Percentiles rank a stretch among this genome's conserved stretches.
Evolutionary conservation across 805 yeast genomes (phyloP).

Genomic region (Barnettozyma wickerhamii): DNA sequence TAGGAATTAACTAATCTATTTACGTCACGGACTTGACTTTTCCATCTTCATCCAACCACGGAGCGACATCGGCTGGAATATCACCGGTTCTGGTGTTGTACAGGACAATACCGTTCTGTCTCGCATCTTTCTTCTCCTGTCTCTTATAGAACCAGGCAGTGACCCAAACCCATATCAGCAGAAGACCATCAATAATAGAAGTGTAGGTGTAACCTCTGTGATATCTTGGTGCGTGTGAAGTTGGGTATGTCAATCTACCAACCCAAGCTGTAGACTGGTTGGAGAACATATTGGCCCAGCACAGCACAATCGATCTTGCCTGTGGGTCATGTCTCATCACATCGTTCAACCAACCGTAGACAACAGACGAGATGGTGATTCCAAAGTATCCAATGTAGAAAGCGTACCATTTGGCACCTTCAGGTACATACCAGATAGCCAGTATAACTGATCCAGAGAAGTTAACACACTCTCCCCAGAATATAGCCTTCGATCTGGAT

Average conservation of each 20-base stretch:
- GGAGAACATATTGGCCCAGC: conserved; percentile 44
- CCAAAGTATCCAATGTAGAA: conserved; percentile 18
- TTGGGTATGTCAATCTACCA: conserved; percentile 27
- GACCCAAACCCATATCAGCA: conserved; percentile 22
- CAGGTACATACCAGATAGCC: conserved; percentile 50
- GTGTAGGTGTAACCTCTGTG: conserved; percentile 48
- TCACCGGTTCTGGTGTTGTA: conserved; percentile 24
- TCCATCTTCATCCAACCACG: conserved; percentile 4
- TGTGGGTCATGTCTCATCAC: conserved; percentile 51
- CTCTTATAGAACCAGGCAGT: conserved; percentile 32
- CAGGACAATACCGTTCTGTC: conserved; percentile 33
- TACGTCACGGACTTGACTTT: background rate
- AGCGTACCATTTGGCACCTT: conserved; percentile 51
- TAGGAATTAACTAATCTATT: no score
- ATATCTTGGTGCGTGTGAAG: conserved; percentile 52
- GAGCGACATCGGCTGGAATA: conserved; percentile 19
- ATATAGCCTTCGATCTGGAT: conserved; percentile 35
- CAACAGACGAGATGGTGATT: conserved; percentile 56
- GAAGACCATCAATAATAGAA: conserved; percentile 25
- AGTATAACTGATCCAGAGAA: conserved; percentile 43
- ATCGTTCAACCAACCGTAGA: conserved; percentile 56
- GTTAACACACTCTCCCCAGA: conserved; percentile 42
- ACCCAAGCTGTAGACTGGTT: conserved; percentile 52
- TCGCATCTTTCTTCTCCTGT: conserved; percentile 34
- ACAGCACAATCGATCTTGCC: conserved; percentile 46